phyloP scores from a whole-genome alignment of 352 stramenopile species.

The Phytophthora lateralis region DNA sequence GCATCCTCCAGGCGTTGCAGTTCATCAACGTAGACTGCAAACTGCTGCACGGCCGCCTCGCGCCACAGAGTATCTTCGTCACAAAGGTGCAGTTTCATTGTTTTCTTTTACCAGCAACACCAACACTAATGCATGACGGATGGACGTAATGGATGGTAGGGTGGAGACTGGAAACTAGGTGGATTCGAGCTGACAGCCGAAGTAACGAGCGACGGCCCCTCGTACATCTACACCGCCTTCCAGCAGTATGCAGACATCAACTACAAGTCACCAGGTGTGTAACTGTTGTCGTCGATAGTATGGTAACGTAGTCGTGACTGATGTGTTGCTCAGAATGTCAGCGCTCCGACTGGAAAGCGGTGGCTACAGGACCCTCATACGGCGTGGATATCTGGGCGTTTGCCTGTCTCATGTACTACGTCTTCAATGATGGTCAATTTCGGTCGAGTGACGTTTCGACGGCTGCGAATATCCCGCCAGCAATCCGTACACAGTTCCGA shows the following conservation, averaged over 20 bases:
- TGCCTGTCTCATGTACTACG: slow-evolving; percentile 75
- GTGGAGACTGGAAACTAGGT: slow-evolving; percentile 96
- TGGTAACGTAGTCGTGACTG: slow-evolving; percentile 15
- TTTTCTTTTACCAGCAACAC: neutral
- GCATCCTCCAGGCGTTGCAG: slow-evolving; percentile 90
- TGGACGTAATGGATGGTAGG: slow-evolving; percentile 33
- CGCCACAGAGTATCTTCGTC: slow-evolving; percentile 93
- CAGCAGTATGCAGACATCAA: slow-evolving; percentile 87
- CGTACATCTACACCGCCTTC: slow-evolving; percentile 76
- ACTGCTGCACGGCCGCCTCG: slow-evolving; percentile 91
- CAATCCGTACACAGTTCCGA: slow-evolving; percentile 70
- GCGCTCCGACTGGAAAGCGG: slow-evolving; percentile 76
- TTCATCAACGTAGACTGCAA: slow-evolving; percentile 96
- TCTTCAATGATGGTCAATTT: slow-evolving; percentile 79
- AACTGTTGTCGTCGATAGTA: slow-evolving; percentile 14
- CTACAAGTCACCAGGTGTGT: slow-evolving; percentile 80
- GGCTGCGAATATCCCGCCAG: slow-evolving; percentile 69
- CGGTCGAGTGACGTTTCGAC: slow-evolving; percentile 57
- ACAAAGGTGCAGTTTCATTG: slow-evolving; percentile 69
- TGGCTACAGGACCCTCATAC: slow-evolving; percentile 59
- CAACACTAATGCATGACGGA: neutral
- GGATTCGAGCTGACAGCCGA: slow-evolving; percentile 93
- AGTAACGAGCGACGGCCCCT: slow-evolving; percentile 80
- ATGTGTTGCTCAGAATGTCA: slow-evolving; percentile 60
- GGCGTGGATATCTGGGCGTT: slow-evolving; percentile 80